Base-by-base conservation (phyloP, 2,329 filamentous ascomycete species). In the Diaporthe vexans region DNA sequence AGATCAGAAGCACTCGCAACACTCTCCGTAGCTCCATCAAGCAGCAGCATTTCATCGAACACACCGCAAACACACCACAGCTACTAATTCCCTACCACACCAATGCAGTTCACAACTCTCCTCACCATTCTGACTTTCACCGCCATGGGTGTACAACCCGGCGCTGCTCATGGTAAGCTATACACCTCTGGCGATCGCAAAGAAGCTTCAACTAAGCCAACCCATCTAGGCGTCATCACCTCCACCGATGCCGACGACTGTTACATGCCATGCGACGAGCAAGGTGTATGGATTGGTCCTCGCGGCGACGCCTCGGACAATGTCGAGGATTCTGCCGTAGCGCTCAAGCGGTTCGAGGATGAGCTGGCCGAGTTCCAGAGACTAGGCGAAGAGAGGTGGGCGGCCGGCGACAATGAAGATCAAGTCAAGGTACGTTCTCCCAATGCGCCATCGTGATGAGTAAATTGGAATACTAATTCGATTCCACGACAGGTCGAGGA, bases 261-360 rank as follows among this genome's bases (percentile, higher is more conserved):
- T 24, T 68, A 68, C n/a, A 68, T 68, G 63, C 63, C 63, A 13
- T 68, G 63, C n/a, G 63, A 68, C 63, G 63, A 68, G 15, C 63
- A 68, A 68, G 63, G 63, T 5, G 63, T 68, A 21, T 68, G 63
- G 63, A 68, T 68, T 33, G 63, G 63, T 4, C 63, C 63, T 54
- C 63, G 63, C 46, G 52, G 35, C 15, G 63, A 52, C 29, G 46
- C 13, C 29, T 24, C 29, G 5, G 61, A 26, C 15, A 26, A 33
- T 4, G 15, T 0, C 46, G 63, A 68, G n/a, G 63, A 54, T 21
- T 15, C 48, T 8, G 33, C 21, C 17, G 48, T 15, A 26, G 63
- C 63, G 19, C 63, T 68, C 17, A 68, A 68, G 63, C 63, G 48
- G 15, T 68, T 68, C 10, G 63, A 68, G n/a, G 63, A 68, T 24